Percentiles rank a stretch among this genome's conserved stretches.
Evolutionary conservation across 2,329 filamentous ascomycete genomes (phyloP).

Genomic region (Emergomyces orientalis): DNA sequence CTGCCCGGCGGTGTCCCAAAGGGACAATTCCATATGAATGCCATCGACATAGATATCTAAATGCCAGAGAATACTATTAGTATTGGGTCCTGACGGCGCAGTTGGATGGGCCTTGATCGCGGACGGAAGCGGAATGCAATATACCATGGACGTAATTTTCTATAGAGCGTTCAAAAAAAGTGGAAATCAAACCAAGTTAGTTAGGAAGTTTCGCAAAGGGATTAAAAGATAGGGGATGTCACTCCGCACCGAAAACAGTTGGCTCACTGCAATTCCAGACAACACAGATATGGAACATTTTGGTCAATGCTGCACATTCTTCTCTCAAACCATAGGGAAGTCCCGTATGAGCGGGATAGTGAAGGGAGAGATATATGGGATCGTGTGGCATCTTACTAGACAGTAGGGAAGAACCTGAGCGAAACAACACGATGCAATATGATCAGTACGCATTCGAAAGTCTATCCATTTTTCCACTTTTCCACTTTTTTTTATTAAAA

Average conservation of each 20-base stretch:
- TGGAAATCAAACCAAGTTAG: slow-evolving; percentile 17
- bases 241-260: slow-evolving; percentile 64
- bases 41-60: slow-evolving; percentile 96
- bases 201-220: not conserved
- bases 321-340: slow-evolving; percentile 16
- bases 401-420: slow-evolving; percentile 83
- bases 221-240: slow-evolving; percentile 15
- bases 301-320: slow-evolving; percentile 9
- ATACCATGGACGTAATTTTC: slow-evolving; percentile 98
- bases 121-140: slow-evolving; percentile 20
- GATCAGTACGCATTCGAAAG: not conserved
- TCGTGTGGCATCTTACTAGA: slow-evolving; percentile 57
- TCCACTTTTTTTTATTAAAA: too few species aligned
- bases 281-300: slow-evolving; percentile 9
- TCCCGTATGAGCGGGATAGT: not conserved
- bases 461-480: too few species aligned
- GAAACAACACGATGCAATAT: slow-evolving; percentile 12
- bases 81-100: not conserved
- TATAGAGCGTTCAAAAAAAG: slow-evolving; percentile 26
- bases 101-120: not conserved
- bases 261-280: slow-evolving; percentile 54
- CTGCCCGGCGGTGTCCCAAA: slow-evolving; percentile 98
- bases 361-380: not conserved
- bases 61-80: not conserved
- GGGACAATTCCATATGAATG: slow-evolving; percentile 89